Evolutionary conservation across 2,329 filamentous ascomycete species (phyloP), one percentile per base, ranked within the genome.

Genomic region (Calonectria henricotiae): DNA sequence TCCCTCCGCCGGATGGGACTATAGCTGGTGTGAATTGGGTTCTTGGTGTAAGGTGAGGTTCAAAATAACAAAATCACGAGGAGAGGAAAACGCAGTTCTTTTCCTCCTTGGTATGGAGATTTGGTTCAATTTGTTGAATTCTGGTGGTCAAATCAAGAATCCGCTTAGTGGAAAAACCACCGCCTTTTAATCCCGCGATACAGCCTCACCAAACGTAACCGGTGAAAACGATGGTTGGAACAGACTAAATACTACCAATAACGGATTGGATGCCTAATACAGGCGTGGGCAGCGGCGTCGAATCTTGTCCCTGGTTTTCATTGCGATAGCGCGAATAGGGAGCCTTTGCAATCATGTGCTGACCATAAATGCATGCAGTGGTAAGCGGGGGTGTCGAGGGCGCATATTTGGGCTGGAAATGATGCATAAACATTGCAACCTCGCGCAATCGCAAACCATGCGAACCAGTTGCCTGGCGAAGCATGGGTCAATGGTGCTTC

Each of bases 391-490:
- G 30, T 9, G 27, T 23, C 9, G n/a, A 35, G 32, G 30, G 49
- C 49, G 49, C 30, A 54, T 54, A 30, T 23, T 35, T 8, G 49
- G 13, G 49, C 49, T 15, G 2, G n/a, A 60, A 13, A 39, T 25
- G 23, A 60, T 60, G 54, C 54, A 60, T 60, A 35, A 8, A 25
- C 20, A 60, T 41, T 60, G 35, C 23, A 25, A 41, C 54, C 37
- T 23, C 23, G 23, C 35, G 30, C 17, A 37, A 23, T 54, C 6
- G 49, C 49, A 20, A 54, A 54, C 49, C 49, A 35, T 35, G 49
- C 49, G 49, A 54, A 54, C 49, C 49, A 54, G 17, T 35, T n/a
- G 39, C 13, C n/a, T 35, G 11, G n/a, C 5, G 8, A 35, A 35
- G 13, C 8, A 37, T 51, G 47, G 47, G 4, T 6, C 3, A 13